Evolutionary conservation across 768 basidiomycete species (phyloP).

Genomic region (Galerina sulciceps): DNA sequence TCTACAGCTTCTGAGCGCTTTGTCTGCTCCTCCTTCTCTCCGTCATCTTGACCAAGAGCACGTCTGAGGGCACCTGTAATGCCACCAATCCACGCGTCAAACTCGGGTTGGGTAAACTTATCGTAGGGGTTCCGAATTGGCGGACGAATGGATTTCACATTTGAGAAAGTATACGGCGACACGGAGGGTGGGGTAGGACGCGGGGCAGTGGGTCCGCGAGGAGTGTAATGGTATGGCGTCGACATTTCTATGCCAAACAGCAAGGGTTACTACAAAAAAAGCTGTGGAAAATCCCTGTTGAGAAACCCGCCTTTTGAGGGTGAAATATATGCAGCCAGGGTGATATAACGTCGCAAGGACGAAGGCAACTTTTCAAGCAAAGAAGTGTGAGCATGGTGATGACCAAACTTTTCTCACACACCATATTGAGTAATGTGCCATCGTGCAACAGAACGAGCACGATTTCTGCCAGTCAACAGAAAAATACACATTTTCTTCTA

Average conservation of each 20-base stretch:
- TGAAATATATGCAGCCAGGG: too few relatives aligned
- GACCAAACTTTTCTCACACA: too few relatives aligned
- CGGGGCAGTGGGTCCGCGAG: conserved; percentile 23
- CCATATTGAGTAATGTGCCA: too few relatives aligned
- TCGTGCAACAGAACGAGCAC: too few relatives aligned
- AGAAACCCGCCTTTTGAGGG: too few relatives aligned
- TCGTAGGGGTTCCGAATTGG: conserved; percentile 77
- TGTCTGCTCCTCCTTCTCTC: conserved; percentile 6
- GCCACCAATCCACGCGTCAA: conserved; percentile 72
- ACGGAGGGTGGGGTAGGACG: conserved; percentile 27
- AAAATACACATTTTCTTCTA: too few relatives aligned
- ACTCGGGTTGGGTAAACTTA: conserved; percentile 68
- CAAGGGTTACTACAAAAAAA: too few relatives aligned
- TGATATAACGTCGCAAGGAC: too few relatives aligned
- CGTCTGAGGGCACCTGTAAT: conserved; percentile 59
- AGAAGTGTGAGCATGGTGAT: too few relatives aligned
- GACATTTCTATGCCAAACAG: conserved; percentile 13
- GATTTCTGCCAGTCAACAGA: too few relatives aligned
- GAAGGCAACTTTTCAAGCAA: too few relatives aligned
- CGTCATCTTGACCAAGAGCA: conserved; percentile 59
- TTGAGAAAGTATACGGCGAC: conserved; percentile 15
- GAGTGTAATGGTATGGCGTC: conserved; percentile 25
- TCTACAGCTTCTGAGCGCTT: background rate
- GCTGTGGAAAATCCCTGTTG: too few relatives aligned
- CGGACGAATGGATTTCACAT: conserved; percentile 33